Base-by-base conservation (phyloP, 345 rosid species). In the Acer saccharum region DNA sequence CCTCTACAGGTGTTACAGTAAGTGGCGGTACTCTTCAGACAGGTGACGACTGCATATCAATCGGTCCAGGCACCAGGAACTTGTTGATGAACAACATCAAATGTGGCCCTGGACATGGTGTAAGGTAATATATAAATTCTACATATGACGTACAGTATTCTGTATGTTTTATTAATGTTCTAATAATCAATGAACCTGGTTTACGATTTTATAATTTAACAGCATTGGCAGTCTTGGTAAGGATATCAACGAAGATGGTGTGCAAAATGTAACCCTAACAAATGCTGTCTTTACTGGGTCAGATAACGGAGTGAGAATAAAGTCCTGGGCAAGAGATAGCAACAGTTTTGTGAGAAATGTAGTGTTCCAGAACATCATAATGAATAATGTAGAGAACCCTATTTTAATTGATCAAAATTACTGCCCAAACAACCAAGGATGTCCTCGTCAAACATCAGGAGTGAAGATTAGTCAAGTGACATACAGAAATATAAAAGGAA, bases 81-180 rank as follows among this genome's bases (percentile, higher is more conserved):
- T 41, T 88, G 62, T 46, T 68, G 23, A 83, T 83, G 80, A 18
- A 46, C 14, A 73, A 63, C 44, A 68, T 79, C 72, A 77, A 55
- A n/a, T 88, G 91, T 41, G 88, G 89, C 44, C 91, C 86, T 0
- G 89, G 91, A 21, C 91, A 88, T 39, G 91, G 91, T 10, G 71
- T 86, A 25, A 86, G 90, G 88, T 85, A 75, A 1, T 9, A 43
- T 12, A 14, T 50, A 10, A 39, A 6, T 13, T 23, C 25, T 23
- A 23, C 25, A 23, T 39, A 39, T 4, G 0, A 2, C 0, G 1
- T 4, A 4, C 43, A 39, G 43, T 39, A 4, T 23, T 23, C 25
- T 39, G 43, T 39, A 39, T 39, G 29, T 27, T 27, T 1, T 27
- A 27, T 27, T 2, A 1, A 27, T 27, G 29, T 27, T 27, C 29